Evolutionary conservation across 1,284 basidiomycete genomes (phyloP), one percentile per base, ranked within the genome.

Genomic region (Pseudozyma sp.): DNA sequence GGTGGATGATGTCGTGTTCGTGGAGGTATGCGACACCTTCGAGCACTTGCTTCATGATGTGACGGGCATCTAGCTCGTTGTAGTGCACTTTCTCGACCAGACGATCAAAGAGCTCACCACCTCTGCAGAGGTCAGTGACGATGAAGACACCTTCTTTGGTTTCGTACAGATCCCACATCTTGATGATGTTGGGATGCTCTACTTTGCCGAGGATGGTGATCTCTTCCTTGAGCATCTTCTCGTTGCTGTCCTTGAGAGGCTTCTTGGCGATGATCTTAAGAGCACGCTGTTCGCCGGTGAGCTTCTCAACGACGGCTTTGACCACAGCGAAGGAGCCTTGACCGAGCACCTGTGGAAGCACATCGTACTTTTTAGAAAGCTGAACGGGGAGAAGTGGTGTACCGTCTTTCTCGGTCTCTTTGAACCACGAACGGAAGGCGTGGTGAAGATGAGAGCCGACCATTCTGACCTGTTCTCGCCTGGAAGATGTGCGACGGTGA

Each of bases 101-200:
- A 16, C 79, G 76, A 50, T 83, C 83, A 57, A 84, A 84, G 45
- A 85, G 74, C 57, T 85, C 83, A 43, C 82, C 83, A 18, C 82
- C 83, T 13, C 57, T 56, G 73, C 81, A 85, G 19, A 82, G 69
- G 55, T 85, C 83, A 9, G 80, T 85, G 21, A 84, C 79, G 59
- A 85, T 79, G 44, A 85, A 84, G 59, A 85, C 72, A 11, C 67
- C 83, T 53, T 85, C 82, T n/a, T 78, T 79, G 6, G 83, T 82
- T 53, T 84, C 83, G 66, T 77, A 84, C 19, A 84, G 59, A 51
- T 85, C 83, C 76, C 81, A 80, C 69, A 85, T 77, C 44, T 78
- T 82, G 66, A 83, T 81, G 68, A 81, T 78, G 67, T 84, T 77
- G 42, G 80, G 78, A 55, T 84, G 76, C 35, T 81, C 65, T 0